Evolutionary conservation across 2,329 filamentous ascomycete species (phyloP), one percentile per base, ranked within the genome.

Genomic region (Hymenoscyphus linearis): DNA sequence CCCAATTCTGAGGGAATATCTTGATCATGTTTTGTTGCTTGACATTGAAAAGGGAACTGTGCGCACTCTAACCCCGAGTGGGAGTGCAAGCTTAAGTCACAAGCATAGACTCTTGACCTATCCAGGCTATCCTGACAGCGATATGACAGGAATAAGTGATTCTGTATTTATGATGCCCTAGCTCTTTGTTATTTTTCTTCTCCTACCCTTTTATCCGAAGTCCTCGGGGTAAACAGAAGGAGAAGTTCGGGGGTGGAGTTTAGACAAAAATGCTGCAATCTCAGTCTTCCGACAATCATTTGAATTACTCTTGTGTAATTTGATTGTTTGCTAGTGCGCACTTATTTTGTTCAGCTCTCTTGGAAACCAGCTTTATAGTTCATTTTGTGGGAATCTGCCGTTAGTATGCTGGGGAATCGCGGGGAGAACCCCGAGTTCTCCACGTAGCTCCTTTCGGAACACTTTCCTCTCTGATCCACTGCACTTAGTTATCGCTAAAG

Each of bases 401-500:
- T 31, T 22, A 10, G 13, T 50, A 25, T 25, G 18, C 4, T 16
- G 44, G 44, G 18, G n/a, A 22, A 22, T 22, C 37, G 16, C 36
- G 55, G 55, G 37, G 36, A 57, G 16, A 57, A 57, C 25, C 7
- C 35, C 55, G 55, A 16, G n/a, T 26, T 44, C 26, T 47, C 25
- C n/a, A 4, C 26, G 6, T 34, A 54, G 7, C 34, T 34, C 16
- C 25, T 26, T 25, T 47, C 37, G 55, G 55, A 47, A 27, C 36
- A 57, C 55, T 57, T 57, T 57, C 55, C 55, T 44, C 25, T 56
- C 35, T n/a, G 2, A 22, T 12, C 13, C 9, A 7, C 31, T 57
- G 14, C 10, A 7, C 34, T 44, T 47, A 10, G 22, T 57, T 5
- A 44, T 44, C 25, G 14, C 2, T 37, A 36, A 57, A 57, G 22